These are phyloP conservation scores for Malassezia sympodialis DNA, from an alignment of 1,284 basidiomycete genomes.

Conservation along the genomic window DNA sequence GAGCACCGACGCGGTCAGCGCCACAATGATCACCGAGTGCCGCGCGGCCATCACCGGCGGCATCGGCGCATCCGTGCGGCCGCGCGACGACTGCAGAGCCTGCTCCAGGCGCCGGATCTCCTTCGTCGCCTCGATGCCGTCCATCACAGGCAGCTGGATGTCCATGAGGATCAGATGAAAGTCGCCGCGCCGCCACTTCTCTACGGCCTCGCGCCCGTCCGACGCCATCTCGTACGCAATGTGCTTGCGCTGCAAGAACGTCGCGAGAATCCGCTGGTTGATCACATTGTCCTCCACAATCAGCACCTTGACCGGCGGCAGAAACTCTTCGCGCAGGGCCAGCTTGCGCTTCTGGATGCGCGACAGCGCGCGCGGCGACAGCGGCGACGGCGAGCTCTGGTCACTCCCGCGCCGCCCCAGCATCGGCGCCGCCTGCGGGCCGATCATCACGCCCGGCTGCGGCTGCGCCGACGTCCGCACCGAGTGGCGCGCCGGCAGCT, in stretches of 20 bases:
- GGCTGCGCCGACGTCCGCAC: constrained; percentile 27
- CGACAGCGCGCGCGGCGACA: neutral
- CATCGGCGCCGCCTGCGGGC: constrained; percentile 9
- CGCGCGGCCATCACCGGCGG: constrained; percentile 50
- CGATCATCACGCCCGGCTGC: constrained; percentile 44
- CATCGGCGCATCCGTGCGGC: constrained; percentile 1
- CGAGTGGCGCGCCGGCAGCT: constrained; percentile 15
- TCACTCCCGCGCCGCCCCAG: neutral
- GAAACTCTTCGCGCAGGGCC: constrained; percentile 32
- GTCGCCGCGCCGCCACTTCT: constrained; percentile 84
- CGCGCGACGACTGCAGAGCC: constrained; percentile 29
- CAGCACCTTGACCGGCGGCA: constrained; percentile 46
- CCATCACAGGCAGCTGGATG: constrained; percentile 98
- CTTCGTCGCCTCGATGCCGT: constrained; percentile 92
- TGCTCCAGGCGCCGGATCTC: constrained; percentile 83
- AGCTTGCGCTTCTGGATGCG: constrained; percentile 26
- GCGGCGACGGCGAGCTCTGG: neutral
- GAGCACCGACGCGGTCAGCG: constrained; percentile 83
- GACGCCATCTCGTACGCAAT: constrained; percentile 91
- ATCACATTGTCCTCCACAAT: constrained; percentile 74
- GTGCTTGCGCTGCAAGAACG: constrained; percentile 89
- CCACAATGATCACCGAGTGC: constrained; percentile 95
- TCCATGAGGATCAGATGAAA: constrained; percentile 99
- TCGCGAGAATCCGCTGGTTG: constrained; percentile 90
- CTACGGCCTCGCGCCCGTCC: constrained; percentile 87